Conservation (phyloP, 2,329 filamentous ascomycete genomes). For the Monosporascus sp. region DNA sequence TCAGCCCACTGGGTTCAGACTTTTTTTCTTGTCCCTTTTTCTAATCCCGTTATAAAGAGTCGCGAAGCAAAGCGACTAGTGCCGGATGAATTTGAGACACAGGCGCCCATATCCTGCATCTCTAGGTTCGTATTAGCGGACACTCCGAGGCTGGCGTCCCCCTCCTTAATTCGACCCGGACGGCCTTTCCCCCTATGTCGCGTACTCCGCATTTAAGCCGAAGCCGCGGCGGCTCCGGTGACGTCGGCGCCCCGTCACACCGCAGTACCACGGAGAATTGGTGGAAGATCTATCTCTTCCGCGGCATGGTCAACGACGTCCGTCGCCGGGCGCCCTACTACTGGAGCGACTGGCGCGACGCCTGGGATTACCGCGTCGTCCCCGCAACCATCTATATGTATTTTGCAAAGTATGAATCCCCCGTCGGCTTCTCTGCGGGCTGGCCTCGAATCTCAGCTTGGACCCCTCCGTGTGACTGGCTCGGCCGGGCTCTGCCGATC, state of each 20-base stretch:
- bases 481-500: no score
- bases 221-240: not conserved
- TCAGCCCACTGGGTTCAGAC: no score
- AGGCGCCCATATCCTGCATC: no score
- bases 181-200: not conserved
- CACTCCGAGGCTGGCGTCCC: no score
- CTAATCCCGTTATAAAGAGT: no score
- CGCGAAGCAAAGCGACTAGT: no score
- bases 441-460: no score
- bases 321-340: conserved; percentile 72
- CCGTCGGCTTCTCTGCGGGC: not conserved
- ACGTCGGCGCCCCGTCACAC: not conserved
- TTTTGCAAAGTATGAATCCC: conserved; percentile 70
- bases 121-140: no score
- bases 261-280: conserved; percentile 34
- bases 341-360: conserved; percentile 76
- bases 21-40: no score
- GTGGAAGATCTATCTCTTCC: conserved; percentile 72
- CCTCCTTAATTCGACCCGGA: not conserved
- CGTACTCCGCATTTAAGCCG: not conserved
- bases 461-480: no score
- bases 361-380: conserved; percentile 85
- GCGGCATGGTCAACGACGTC: conserved; percentile 75
- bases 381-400: conserved; percentile 91
- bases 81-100: no score